phyloP scores from a whole-genome alignment of 768 basidiomycete genomes.

The Termitomyces sp. region DNA sequence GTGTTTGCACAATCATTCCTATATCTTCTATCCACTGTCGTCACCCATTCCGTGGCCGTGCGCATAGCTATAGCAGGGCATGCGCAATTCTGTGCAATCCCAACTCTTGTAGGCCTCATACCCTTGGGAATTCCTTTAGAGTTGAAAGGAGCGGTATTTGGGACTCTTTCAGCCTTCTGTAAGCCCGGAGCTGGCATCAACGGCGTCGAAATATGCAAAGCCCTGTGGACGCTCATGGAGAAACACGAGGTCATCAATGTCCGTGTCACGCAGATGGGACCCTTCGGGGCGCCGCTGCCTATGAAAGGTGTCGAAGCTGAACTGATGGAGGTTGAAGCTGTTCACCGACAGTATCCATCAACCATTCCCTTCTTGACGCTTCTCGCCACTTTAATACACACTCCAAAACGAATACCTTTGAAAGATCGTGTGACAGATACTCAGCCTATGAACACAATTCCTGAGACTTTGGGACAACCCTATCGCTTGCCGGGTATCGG shows the following conservation, averaged over 20 bases:
- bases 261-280: slow-evolving; percentile 33
- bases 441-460: slow-evolving; percentile 67
- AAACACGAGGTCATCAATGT: slow-evolving; percentile 79
- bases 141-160: slow-evolving; percentile 81
- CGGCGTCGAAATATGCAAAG: slow-evolving; percentile 76
- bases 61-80: slow-evolving; percentile 74
- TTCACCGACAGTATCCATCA: slow-evolving; percentile 74
- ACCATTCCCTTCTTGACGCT: slow-evolving; percentile 86
- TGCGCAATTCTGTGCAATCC: slow-evolving; percentile 75
- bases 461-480: slow-evolving; percentile 74
- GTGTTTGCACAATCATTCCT: slow-evolving; percentile 78
- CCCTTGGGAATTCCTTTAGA: slow-evolving; percentile 84
- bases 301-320: slow-evolving; percentile 82
- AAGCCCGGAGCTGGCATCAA: slow-evolving; percentile 67
- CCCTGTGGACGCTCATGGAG: slow-evolving; percentile 84
- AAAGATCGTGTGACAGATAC: slow-evolving; percentile 53
- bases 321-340: slow-evolving; percentile 81
- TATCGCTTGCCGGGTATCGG: slow-evolving; percentile 76
- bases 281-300: slow-evolving; percentile 39
- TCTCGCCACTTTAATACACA: slow-evolving; percentile 78
- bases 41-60: slow-evolving; percentile 68
- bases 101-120: slow-evolving; percentile 71
- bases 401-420: slow-evolving; percentile 64
- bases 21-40: slow-evolving; percentile 70
- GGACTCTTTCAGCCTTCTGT: slow-evolving; percentile 78